Percentiles rank a stretch among this genome's conserved stretches.
These are phyloP conservation scores for Cercospora zeina DNA, from an alignment of 2,329 filamentous ascomycete species.

Conservation along the genomic window DNA sequence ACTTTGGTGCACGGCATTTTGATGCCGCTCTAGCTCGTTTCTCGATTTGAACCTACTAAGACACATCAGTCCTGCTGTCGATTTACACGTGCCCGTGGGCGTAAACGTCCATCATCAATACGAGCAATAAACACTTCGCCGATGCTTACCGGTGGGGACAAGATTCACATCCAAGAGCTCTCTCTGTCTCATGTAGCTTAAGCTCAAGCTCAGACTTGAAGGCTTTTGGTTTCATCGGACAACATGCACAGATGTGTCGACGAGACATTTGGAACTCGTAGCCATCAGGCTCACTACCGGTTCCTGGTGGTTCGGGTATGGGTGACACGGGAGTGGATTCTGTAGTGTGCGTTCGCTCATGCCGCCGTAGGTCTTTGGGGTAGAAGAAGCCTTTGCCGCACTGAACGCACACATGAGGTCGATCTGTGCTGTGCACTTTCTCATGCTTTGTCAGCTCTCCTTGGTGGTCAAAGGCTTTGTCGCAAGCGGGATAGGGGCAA, in stretches of 20 bases:
- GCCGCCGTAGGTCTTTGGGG: conserved; percentile 20
- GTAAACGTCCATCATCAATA: too few relatives aligned
- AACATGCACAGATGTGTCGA: conserved; percentile 2
- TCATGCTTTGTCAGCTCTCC: conserved; percentile 22
- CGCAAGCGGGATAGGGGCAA: conserved; percentile 12
- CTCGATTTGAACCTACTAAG: neutral
- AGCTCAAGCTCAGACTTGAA: conserved; percentile 7
- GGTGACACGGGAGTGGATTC: conserved; percentile 19
- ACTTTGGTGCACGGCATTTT: neutral
- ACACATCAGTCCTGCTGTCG: neutral
- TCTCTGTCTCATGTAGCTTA: conserved; percentile 8
- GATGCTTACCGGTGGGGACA: neutral
- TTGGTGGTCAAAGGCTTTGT: conserved; percentile 19
- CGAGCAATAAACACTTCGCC: too few relatives aligned
- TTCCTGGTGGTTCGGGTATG: conserved; percentile 10
- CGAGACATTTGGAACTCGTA: neutral
- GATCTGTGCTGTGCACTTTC: conserved; percentile 16
- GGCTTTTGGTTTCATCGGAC: neutral
- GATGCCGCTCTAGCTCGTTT: conserved; percentile 7
- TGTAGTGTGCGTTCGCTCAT: conserved; percentile 14
- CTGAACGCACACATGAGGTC: conserved; percentile 13
- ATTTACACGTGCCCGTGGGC: too few relatives aligned
- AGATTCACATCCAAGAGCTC: neutral
- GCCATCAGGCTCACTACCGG: conserved; percentile 9
- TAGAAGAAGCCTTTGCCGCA: conserved; percentile 23